These are phyloP conservation scores for Cyclaneusma minus DNA, from an alignment of 2,329 filamentous ascomycete species.

Conservation along the genomic window DNA sequence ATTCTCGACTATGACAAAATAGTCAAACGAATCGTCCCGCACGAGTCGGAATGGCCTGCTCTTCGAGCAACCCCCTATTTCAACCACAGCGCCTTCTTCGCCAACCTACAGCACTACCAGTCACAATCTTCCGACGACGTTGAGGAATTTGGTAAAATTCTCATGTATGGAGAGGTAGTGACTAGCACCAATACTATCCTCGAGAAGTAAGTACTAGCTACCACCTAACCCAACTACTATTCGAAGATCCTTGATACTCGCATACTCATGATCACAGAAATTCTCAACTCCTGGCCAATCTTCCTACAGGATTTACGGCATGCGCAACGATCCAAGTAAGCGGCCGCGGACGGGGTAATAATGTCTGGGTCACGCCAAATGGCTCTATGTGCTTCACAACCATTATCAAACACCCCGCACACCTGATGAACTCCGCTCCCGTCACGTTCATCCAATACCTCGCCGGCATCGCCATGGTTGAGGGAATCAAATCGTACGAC, in stretches of 20 bases:
- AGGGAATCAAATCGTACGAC: slow-evolving; percentile 70
- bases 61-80: slow-evolving; percentile 70
- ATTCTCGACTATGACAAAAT: slow-evolving; percentile 62
- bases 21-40: slow-evolving; percentile 58
- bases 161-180: slow-evolving; percentile 83
- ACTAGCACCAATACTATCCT: slow-evolving; percentile 89
- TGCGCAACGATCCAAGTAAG: slow-evolving; percentile 80
- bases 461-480: slow-evolving; percentile 71
- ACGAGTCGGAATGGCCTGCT: slow-evolving; percentile 52
- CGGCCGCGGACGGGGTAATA: slow-evolving; percentile 74
- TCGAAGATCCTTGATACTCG: slow-evolving; percentile 3
- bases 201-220: slow-evolving; percentile 48
- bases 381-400: slow-evolving; percentile 81
- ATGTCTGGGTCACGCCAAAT: slow-evolving; percentile 87
- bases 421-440: slow-evolving; percentile 55
- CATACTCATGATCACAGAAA: slow-evolving; percentile 54
- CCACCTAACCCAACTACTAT: slow-evolving; percentile 2
- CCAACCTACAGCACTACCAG: slow-evolving; percentile 54
- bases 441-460: slow-evolving; percentile 93
- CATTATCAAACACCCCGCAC: slow-evolving; percentile 67
- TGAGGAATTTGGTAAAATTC: slow-evolving; percentile 54
- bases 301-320: slow-evolving; percentile 77
- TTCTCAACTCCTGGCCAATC: slow-evolving; percentile 52
- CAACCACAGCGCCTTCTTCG: slow-evolving; percentile 67
- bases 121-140: slow-evolving; percentile 33